phyloP scores from a whole-genome alignment of 202 grass and related monocot species.

The Zoysia matrella region DNA sequence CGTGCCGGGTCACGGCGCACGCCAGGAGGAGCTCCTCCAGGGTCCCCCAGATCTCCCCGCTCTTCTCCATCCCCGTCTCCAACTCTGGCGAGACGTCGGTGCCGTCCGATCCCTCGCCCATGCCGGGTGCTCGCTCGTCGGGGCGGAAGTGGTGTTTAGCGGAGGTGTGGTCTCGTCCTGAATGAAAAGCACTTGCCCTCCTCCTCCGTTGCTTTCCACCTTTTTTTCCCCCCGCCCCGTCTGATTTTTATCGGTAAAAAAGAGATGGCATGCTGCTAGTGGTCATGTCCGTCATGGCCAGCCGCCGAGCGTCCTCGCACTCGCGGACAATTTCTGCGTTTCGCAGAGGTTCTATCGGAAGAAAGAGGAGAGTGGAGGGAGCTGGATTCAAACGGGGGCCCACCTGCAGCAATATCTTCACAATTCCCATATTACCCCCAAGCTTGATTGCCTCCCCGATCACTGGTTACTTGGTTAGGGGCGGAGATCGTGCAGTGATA shows the following conservation, averaged over 20 bases:
- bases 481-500: too few relatives aligned
- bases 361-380: not conserved
- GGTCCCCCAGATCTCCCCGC: not conserved
- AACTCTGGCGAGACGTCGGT: slow-evolving; percentile 48
- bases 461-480: too few relatives aligned
- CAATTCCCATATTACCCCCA: slow-evolving; percentile 39
- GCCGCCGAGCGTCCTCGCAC: not conserved
- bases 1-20: too few relatives aligned
- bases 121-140: slow-evolving; percentile 6
- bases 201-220: slow-evolving; percentile 18
- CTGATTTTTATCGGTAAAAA: slow-evolving; percentile 45
- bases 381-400: too few relatives aligned
- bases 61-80: slow-evolving; percentile 32
- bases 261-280: not conserved
- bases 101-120: slow-evolving; percentile 52
- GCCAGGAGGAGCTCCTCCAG: too few relatives aligned
- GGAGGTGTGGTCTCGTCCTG: slow-evolving; percentile 27
- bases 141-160: slow-evolving; percentile 2
- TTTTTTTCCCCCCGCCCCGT: slow-evolving; percentile 13
- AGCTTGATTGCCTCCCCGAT: too few relatives aligned
- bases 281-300: not conserved
- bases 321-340: not conserved
- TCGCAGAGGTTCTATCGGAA: not conserved
- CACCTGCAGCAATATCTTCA: not conserved
- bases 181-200: not conserved